Conservation (phyloP, 2,329 filamentous ascomycete species). For the Chalaropsis thielavioides region DNA sequence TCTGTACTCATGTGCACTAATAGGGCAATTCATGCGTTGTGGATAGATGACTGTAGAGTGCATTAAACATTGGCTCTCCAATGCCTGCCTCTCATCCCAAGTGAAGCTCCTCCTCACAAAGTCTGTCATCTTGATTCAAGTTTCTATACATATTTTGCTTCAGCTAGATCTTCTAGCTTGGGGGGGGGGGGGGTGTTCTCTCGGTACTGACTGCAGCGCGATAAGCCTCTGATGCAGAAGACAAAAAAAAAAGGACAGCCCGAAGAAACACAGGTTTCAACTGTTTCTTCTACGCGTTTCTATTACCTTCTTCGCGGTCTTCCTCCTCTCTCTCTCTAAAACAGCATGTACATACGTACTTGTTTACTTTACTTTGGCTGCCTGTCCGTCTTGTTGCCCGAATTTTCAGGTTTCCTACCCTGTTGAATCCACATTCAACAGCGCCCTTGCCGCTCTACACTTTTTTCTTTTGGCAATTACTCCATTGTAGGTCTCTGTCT, state of each 20-base stretch:
- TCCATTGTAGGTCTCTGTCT: neutral
- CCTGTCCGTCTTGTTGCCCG: neutral
- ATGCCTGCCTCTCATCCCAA: neutral
- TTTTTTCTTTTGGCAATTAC: neutral
- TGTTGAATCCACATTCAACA: neutral
- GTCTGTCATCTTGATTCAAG: no score
- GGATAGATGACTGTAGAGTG: neutral
- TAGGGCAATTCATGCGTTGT: neutral
- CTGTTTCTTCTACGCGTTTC: neutral
- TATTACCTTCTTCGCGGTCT: neutral
- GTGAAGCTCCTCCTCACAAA: neutral
- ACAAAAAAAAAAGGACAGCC: neutral
- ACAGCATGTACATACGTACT: neutral
- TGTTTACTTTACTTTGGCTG: neutral
- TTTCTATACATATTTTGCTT: neutral
- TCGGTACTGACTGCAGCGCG: neutral
- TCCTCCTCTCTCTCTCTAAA: neutral
- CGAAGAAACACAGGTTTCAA: neutral
- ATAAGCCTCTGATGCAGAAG: neutral
- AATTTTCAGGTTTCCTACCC: neutral
- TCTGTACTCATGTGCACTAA: neutral
- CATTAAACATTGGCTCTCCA: neutral
- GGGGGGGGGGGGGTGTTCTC: no score
- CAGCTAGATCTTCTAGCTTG: no score
- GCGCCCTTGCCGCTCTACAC: neutral